These are phyloP conservation scores for Penicillium desertorum DNA, from an alignment of 495 filamentous ascomycete genomes.

Conservation along the genomic window DNA sequence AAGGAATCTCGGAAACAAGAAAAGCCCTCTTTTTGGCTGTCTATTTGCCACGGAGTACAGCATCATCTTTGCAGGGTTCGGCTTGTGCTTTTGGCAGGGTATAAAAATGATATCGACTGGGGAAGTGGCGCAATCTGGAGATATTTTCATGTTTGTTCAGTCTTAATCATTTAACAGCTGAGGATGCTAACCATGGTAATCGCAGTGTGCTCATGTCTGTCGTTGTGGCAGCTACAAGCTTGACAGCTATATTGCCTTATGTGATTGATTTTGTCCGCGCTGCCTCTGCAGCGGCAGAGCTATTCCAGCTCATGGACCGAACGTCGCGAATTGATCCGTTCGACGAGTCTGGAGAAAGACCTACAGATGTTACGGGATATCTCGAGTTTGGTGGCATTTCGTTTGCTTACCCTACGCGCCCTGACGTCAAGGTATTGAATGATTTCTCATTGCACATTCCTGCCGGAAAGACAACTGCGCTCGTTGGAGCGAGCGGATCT, in stretches of 20 bases:
- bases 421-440: conserved; percentile 49
- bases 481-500: conserved; percentile 70
- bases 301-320: conserved; percentile 39
- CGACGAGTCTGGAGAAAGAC: conserved; percentile 20
- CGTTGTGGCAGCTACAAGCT: conserved; percentile 22
- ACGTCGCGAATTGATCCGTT: conserved; percentile 33
- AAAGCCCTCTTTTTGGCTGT: conserved; percentile 53
- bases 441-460: conserved; percentile 47
- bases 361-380: conserved; percentile 19
- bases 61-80: conserved; percentile 73
- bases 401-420: conserved; percentile 57
- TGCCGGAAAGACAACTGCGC: conserved; percentile 45
- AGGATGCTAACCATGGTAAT: background rate
- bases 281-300: conserved; percentile 35
- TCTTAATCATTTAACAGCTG: conserved; percentile 1
- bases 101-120: conserved; percentile 64
- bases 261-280: conserved; percentile 35
- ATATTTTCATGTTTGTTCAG: conserved; percentile 36
- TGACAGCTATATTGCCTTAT: conserved; percentile 26
- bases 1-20: conserved; percentile 63
- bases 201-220: conserved; percentile 11
- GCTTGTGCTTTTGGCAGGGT: conserved; percentile 79
- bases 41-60: conserved; percentile 72
- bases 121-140: conserved; percentile 37
- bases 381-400: conserved; percentile 45